phyloP scores from a whole-genome alignment of 75 land plant species.

The Isoetes taiwanensis region DNA sequence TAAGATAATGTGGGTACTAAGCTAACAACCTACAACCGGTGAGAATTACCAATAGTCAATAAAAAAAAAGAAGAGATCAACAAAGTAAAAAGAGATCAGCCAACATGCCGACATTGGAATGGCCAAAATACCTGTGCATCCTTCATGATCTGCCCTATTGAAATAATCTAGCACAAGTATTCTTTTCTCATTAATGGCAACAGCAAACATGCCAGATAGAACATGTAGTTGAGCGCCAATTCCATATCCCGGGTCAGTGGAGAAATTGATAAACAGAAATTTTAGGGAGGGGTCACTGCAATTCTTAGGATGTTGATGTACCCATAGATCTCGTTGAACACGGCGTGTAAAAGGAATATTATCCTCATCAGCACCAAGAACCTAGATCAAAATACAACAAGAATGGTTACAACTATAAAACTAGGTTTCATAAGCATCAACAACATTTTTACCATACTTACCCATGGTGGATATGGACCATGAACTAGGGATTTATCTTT shows the following conservation, averaged over 20 bases:
- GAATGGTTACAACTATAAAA: background rate
- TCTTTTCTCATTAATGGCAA: conserved; percentile 3
- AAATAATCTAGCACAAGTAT: conserved; percentile 1
- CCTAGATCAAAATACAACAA: too few relatives aligned
- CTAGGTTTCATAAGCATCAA: background rate
- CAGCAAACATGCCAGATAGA: background rate
- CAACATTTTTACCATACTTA: background rate
- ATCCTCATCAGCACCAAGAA: background rate
- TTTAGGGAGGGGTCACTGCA: background rate
- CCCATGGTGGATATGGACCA: background rate
- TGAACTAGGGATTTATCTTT: background rate
- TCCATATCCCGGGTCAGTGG: background rate
- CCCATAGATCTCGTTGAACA: background rate
- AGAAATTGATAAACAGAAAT: conserved; percentile 1
- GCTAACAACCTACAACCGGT: too few relatives aligned
- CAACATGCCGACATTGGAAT: too few relatives aligned
- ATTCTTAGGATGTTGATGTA: conserved; percentile 6
- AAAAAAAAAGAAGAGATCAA: too few relatives aligned
- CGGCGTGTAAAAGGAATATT: background rate
- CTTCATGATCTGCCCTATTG: conserved; percentile 3
- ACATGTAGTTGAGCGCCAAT: background rate
- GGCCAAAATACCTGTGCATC: background rate
- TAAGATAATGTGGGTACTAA: too few relatives aligned
- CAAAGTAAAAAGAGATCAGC: too few relatives aligned
- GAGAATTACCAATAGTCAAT: too few relatives aligned